Base-by-base conservation (phyloP, 768 basidiomycete species). In the Pleurotus citrinopileatus region DNA sequence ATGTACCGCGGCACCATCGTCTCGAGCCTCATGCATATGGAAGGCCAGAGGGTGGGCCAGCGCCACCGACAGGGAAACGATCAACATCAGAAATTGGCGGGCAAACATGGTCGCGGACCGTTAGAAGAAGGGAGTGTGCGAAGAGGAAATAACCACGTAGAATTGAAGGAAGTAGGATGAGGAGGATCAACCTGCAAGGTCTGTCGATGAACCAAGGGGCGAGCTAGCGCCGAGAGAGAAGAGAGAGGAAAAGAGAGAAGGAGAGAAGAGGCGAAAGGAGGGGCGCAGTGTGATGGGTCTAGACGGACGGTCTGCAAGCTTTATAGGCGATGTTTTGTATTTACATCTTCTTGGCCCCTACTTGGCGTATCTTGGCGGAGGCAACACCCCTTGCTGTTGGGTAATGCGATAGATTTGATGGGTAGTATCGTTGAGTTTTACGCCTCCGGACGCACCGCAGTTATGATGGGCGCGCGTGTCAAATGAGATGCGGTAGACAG, bases 201-300 rank as follows among this genome's bases (percentile, higher is more conserved):
- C 29, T 42, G 15, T 58, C 42, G 42, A 56, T 62, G 54, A 51
- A 52, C 51, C 47, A 58, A 55, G 61, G 57, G n/a, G 59, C 60
- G 57, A 54, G 46, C 62, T 63, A 59, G 63, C 60, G 61, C 61
- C 58, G 13, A 56, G 34, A 52, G 22, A 46, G 57, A 60, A 40
- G 56, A 40, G 47, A 44, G 54, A 45, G 34, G 37, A 55, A 26
- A 34, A 53, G 51, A 36, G 29, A 47, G 57, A 32, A 45, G 32
- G 43, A 51, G 38, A 25, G 44, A 44, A 56, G 32, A 57, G 37
- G 23, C 36, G 9, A 26, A 22, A 44, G 43, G 23, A 44, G 26
- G 17, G 43, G 26, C 8, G 43, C 22, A 27, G 25, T 12, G 20
- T 44, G 23, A 26, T 23, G 22, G n/a, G 48, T 37, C 48, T 51